Conservation (phyloP, 768 basidiomycete genomes). For the Butyriboletus loyo region DNA sequence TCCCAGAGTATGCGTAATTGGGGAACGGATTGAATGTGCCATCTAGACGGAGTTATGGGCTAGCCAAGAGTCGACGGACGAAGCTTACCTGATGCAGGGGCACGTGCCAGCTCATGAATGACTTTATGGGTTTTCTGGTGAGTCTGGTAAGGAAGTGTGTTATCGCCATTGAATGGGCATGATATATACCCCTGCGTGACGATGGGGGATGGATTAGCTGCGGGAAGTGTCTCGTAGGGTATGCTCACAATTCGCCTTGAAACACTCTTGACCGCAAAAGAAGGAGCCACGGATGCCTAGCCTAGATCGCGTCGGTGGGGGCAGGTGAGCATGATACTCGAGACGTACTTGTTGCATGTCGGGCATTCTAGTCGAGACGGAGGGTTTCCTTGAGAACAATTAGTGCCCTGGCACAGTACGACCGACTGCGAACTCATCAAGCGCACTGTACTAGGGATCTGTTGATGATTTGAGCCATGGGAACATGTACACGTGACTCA, state of each 20-base stretch:
- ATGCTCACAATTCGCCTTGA: slow-evolving; percentile 87
- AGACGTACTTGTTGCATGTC: slow-evolving; percentile 82
- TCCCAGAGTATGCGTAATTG: slow-evolving; percentile 73
- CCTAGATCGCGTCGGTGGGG: slow-evolving; percentile 38
- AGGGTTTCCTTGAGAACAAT: slow-evolving; percentile 78
- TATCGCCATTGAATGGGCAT: background rate
- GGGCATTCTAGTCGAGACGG: slow-evolving; percentile 89
- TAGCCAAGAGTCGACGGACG: background rate
- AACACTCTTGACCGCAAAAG: slow-evolving; percentile 95
- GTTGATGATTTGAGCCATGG: background rate
- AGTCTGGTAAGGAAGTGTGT: background rate
- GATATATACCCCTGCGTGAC: slow-evolving; percentile 24
- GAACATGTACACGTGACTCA: slow-evolving; percentile 23
- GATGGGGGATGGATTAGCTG: background rate
- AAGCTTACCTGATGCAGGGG: slow-evolving; percentile 15
- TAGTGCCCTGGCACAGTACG: slow-evolving; percentile 62
- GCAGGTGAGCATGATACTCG: background rate
- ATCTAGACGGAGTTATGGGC: slow-evolving; percentile 40
- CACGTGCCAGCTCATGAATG: slow-evolving; percentile 61
- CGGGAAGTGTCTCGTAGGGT: background rate
- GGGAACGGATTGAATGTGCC: slow-evolving; percentile 80
- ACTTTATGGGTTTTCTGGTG: slow-evolving; percentile 78
- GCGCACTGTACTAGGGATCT: background rate
- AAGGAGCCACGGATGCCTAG: slow-evolving; percentile 80
- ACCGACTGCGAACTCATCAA: slow-evolving; percentile 38